These are phyloP conservation scores for Blastocladiella emersonii DNA, from an alignment of 371 early-diverging fungal genomes.

Conservation along the genomic window DNA sequence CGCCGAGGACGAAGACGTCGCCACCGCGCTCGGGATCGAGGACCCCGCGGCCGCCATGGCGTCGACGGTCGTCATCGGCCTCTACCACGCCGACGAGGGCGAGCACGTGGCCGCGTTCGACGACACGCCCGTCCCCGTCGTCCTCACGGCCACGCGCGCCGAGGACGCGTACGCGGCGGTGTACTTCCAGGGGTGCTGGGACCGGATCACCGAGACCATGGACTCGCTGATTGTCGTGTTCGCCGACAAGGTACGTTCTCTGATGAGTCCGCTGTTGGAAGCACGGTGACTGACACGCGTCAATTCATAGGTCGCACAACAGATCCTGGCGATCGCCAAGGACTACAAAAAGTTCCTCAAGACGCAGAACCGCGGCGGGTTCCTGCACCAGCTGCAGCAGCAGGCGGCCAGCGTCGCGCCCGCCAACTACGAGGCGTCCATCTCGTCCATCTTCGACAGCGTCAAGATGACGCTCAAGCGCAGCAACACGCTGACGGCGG, in stretches of 20 bases:
- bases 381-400: conserved; percentile 1
- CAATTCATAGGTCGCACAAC: neutral
- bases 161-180: neutral
- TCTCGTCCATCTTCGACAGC: neutral
- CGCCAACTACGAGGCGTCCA: neutral
- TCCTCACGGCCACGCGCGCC: neutral
- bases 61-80: neutral
- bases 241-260: neutral
- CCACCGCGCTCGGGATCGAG: neutral
- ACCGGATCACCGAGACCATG: neutral
- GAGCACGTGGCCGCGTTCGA: neutral
- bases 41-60: neutral
- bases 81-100: neutral
- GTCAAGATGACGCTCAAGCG: neutral
- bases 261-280: neutral
- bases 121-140: neutral
- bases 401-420: neutral
- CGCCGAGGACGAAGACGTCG: neutral
- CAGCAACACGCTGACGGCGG: neutral
- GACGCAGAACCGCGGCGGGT: neutral
- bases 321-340: neutral
- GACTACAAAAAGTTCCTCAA: neutral
- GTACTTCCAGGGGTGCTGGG: neutral
- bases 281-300: too few relatives aligned
- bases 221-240: neutral